These are phyloP conservation scores for Diutina catenulata DNA, from an alignment of 1,139 yeast species.

Conservation along the genomic window DNA sequence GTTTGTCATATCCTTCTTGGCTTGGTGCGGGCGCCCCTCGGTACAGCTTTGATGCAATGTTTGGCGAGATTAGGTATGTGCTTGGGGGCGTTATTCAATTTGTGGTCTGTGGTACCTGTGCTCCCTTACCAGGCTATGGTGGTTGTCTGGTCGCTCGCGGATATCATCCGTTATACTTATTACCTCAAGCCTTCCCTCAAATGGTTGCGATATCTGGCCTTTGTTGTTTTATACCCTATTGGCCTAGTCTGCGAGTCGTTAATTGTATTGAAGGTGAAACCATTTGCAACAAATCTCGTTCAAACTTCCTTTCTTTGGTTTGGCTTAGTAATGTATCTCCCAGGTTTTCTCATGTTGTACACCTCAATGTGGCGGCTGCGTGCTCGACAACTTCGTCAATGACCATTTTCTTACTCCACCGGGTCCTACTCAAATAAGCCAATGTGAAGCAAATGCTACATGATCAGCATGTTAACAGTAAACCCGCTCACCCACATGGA, in stretches of 20 bases:
- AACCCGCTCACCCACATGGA: too few species aligned
- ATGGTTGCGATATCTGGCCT: slow-evolving; percentile 25
- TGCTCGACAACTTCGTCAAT: too few species aligned
- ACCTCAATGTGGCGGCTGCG: slow-evolving; percentile 25
- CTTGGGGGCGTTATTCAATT: slow-evolving; percentile 16
- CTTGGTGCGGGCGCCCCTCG: slow-evolving; percentile 20
- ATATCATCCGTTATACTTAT: slow-evolving; percentile 21
- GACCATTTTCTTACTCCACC: too few species aligned
- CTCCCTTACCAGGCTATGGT: slow-evolving; percentile 18
- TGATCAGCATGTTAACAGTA: too few species aligned
- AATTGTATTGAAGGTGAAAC: slow-evolving; percentile 19
- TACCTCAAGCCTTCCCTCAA: slow-evolving; percentile 14
- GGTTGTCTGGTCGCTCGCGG: slow-evolving; percentile 25
- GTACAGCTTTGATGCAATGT: slow-evolving; percentile 20
- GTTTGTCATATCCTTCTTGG: slow-evolving; percentile 17
- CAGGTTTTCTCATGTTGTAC: slow-evolving; percentile 22
- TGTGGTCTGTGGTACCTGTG: slow-evolving; percentile 16
- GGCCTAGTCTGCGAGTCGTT: slow-evolving; percentile 22
- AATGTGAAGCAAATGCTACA: background rate
- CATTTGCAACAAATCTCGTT: background rate
- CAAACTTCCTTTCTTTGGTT: slow-evolving; percentile 15
- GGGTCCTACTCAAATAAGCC: too few species aligned
- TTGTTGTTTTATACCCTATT: slow-evolving; percentile 23
- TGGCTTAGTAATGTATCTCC: slow-evolving; percentile 20
- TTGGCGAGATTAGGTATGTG: slow-evolving; percentile 23